Evolutionary conservation across 805 yeast genomes (phyloP), one percentile per base, ranked within the genome.

Genomic region (Wickerhamiella spandovensis): DNA sequence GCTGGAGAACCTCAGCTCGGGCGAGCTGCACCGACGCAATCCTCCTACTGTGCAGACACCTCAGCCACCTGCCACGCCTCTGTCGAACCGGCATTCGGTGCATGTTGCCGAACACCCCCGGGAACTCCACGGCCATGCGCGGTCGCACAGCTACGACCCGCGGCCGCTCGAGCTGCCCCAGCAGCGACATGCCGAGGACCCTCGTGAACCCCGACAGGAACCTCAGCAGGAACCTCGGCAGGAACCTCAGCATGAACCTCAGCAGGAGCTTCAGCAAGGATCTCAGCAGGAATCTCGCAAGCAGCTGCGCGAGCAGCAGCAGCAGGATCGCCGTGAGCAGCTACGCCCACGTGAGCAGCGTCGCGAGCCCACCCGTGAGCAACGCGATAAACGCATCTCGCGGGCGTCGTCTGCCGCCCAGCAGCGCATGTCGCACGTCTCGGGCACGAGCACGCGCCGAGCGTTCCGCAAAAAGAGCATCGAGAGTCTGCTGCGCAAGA

Each of bases 401-500:
- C 32, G 32, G 32, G 15, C 32, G 32, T 28, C 32, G 32, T 4
- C 32, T 3, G 32, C 32, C 32, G 32, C 32, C 7, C 32, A 28
- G 32, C 32, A 28, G 32, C 32, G 32, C 15, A 3, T 10, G 18
- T 20, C 46, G 17, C 17, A 13, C 30, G 17, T 15, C 9, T 18
- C 46, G 21, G 30, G 18, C 32, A 18, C 20, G 9, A 17, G 39
- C 39, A 4, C 22, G 15, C 46, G 47, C 7, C 58, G 58, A 20
- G 53, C 49, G 32, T 58, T 59, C 47, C 51, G 52, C 4, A 53
- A 56, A 45, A 52, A 53, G 20, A 57, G 58, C 28, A 53, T 64
- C 21, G 56, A 62, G 47, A 43, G 53, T 46, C 56, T 64, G 41
- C 48, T 64, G 49, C 53, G 51, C 15, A 17, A 55, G 30, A 55